Percentiles rank a stretch among this genome's conserved stretches.
phyloP scores from a whole-genome alignment of 768 basidiomycete species.

The Boletus reticulatus region DNA sequence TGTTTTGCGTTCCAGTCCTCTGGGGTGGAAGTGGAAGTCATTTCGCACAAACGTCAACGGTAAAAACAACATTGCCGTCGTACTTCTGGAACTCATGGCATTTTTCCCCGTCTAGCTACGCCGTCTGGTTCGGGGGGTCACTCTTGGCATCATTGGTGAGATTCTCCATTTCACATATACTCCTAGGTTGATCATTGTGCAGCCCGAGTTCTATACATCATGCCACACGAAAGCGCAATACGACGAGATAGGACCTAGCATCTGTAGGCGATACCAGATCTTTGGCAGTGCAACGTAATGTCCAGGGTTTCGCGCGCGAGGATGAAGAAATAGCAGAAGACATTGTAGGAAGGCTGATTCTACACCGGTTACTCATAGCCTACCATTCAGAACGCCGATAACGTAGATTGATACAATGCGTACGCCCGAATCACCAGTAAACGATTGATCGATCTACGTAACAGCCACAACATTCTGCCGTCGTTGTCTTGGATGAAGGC shows the following conservation, averaged over 20 bases:
- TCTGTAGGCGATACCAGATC: constrained; percentile 90
- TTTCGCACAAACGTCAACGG: constrained; percentile 96
- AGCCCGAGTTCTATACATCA: constrained; percentile 95
- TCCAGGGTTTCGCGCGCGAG: constrained; percentile 10
- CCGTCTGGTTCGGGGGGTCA: constrained; percentile 98
- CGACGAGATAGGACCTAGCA: constrained; percentile 89
- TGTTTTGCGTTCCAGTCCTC: constrained; percentile 59
- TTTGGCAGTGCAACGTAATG: constrained; percentile 81
- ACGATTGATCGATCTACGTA: background rate
- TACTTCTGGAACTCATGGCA: constrained; percentile 4
- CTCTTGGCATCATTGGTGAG: constrained; percentile 88
- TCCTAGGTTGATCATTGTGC: constrained; percentile 7
- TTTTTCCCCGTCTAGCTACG: constrained; percentile 51
- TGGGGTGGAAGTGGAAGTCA: constrained; percentile 97
- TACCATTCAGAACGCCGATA: constrained; percentile 6
- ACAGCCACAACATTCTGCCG: background rate
- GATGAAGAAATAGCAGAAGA: background rate
- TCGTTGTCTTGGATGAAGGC: constrained; percentile 13
- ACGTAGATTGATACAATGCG: background rate
- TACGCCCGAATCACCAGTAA: background rate
- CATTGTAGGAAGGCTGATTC: background rate
- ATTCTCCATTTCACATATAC: constrained; percentile 5
- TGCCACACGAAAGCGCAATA: constrained; percentile 96
- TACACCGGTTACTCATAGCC: background rate
- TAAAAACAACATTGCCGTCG: constrained; percentile 32